A percentile compares a stretch with the other conserved stretches of the same genome.
phyloP scores from a whole-genome alignment of 148 eudicot species.

The Drosera capensis region DNA sequence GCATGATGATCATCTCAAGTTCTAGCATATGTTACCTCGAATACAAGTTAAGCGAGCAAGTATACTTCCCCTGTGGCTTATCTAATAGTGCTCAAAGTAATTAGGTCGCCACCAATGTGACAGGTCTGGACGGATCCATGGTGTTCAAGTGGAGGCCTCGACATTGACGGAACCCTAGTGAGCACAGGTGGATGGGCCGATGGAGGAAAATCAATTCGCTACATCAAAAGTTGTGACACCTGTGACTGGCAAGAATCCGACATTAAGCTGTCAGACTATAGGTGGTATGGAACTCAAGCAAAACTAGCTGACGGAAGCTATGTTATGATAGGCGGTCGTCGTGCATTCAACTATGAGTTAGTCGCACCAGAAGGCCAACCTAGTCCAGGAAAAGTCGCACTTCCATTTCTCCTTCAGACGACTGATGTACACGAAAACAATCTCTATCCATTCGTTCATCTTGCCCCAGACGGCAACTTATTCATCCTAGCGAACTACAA shows the following conservation, averaged over 20 bases:
- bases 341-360: conserved; percentile 40
- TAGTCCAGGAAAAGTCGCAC: conserved; percentile 9
- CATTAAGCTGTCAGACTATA: conserved; percentile 9
- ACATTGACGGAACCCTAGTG: conserved; percentile 38
- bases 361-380: conserved; percentile 21
- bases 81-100: neutral
- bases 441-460: conserved; percentile 66
- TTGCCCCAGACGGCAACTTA: conserved; percentile 64
- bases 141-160: conserved; percentile 80
- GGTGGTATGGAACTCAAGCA: conserved; percentile 64
- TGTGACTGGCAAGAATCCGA: conserved; percentile 34
- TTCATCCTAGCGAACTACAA: conserved; percentile 55
- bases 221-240: conserved; percentile 9
- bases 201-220: conserved; percentile 30
- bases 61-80: too few relatives aligned
- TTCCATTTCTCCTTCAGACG: conserved; percentile 40
- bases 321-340: conserved; percentile 56
- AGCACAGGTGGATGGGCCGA: conserved; percentile 48
- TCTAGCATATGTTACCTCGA: too few relatives aligned
- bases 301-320: conserved; percentile 36
- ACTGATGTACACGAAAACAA: conserved; percentile 53
- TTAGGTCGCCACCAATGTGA: neutral
- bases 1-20: neutral
- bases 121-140: conserved; percentile 54
- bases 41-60: too few relatives aligned